Percentiles rank a stretch among this genome's conserved stretches.
phyloP scores from a whole-genome alignment of 2,329 filamentous ascomycete genomes.

The Stenocarpella maydis region DNA sequence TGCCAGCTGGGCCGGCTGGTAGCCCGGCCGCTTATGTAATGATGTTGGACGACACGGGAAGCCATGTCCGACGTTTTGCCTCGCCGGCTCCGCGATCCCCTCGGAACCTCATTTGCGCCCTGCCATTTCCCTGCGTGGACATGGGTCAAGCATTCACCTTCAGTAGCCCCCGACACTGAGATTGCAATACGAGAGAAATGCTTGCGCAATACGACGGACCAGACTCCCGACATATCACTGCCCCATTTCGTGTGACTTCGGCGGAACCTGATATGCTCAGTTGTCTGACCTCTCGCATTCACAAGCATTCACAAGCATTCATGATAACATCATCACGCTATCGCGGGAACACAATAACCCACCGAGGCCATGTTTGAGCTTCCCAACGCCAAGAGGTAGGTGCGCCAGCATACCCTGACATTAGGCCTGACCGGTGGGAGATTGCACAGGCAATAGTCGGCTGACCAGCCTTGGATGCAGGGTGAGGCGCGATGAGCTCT shows the following conservation, averaged over 20 bases:
- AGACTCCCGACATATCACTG: slow-evolving; percentile 20
- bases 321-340: not conserved
- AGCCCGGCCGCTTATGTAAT: not conserved
- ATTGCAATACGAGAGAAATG: slow-evolving; percentile 20
- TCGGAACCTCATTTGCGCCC: not conserved
- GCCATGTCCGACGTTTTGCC: not conserved
- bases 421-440: not conserved
- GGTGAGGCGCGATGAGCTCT: slow-evolving; percentile 64
- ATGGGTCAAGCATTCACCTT: slow-evolving; percentile 9
- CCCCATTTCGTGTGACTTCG: not conserved
- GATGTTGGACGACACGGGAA: no score
- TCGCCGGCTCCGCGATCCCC: slow-evolving; percentile 28
- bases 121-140: slow-evolving; percentile 8
- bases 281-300: slow-evolving; percentile 3
- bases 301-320: not conserved
- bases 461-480: slow-evolving; percentile 44
- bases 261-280: not conserved
- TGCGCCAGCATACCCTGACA: not conserved
- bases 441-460: not conserved
- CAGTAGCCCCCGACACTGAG: slow-evolving; percentile 4
- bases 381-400: slow-evolving; percentile 61
- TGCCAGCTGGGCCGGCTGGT: not conserved
- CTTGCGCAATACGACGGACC: slow-evolving; percentile 18
- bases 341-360: not conserved
- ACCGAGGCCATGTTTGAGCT: slow-evolving; percentile 56